Conservation (phyloP, 1,139 yeast species). For the Hansenula sp. region DNA sequence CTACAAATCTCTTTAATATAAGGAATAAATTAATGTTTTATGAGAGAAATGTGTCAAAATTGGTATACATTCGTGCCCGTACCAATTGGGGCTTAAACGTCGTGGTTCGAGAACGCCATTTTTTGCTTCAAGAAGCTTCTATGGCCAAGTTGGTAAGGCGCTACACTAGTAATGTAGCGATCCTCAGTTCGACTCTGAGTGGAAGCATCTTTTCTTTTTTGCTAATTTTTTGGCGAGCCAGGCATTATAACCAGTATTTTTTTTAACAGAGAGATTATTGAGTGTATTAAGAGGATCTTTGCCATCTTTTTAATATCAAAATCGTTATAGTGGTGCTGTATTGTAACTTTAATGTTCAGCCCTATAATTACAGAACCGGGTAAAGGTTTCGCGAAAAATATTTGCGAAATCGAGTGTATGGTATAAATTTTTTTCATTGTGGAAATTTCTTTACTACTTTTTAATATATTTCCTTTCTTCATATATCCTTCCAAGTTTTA, state of each 20-base stretch:
- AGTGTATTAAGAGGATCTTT: no score
- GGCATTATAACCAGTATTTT: no score
- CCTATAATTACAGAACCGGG: neutral
- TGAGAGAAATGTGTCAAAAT: no score
- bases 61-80: no score
- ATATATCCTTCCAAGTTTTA: conserved; percentile 28
- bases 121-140: conserved; percentile 31
- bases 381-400: neutral
- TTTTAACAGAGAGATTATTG: no score
- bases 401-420: neutral
- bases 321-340: no score
- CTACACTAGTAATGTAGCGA: conserved; percentile 86
- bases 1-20: no score
- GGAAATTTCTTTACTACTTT: neutral
- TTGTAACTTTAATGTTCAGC: neutral
- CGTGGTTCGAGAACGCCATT: no score
- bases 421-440: neutral
- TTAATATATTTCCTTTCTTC: conserved; percentile 8
- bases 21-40: no score
- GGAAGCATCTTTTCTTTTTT: conserved; percentile 42
- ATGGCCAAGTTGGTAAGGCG: conserved; percentile 87
- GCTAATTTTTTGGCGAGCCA: neutral
- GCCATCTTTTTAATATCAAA: no score
- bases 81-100: no score
- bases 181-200: conserved; percentile 82